Evolutionary conservation across 352 stramenopile genomes (phyloP).

Genomic region (Pythium oligandrum): DNA sequence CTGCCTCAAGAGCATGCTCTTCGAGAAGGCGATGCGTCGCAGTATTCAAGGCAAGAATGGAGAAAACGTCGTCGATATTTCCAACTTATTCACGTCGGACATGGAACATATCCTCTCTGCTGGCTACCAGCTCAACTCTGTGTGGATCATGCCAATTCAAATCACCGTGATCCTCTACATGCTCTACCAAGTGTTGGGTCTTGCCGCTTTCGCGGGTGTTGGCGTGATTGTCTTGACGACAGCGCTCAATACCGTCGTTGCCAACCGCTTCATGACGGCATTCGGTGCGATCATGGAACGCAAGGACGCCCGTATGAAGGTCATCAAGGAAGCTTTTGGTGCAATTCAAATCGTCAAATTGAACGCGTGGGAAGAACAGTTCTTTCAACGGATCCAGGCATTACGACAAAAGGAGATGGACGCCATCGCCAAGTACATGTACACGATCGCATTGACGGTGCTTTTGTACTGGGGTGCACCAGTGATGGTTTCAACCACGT

Average conservation of each 20-base stretch:
- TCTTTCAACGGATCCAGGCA: constrained; percentile 54
- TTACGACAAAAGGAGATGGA: constrained; percentile 54
- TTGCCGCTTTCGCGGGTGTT: constrained; percentile 24
- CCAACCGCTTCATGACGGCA: not conserved
- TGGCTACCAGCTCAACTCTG: constrained; percentile 19
- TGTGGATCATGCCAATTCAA: constrained; percentile 32
- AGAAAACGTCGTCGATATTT: constrained; percentile 43
- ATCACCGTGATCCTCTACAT: constrained; percentile 19
- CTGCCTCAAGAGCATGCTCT: constrained; percentile 20
- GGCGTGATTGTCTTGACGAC: constrained; percentile 20
- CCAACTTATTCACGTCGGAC: constrained; percentile 88
- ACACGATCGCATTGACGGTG: constrained; percentile 46
- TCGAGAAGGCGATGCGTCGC: constrained; percentile 24
- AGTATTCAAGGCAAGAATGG: constrained; percentile 13
- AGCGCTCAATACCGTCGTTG: not conserved
- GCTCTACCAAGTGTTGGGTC: constrained; percentile 22
- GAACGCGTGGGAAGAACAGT: constrained; percentile 84
- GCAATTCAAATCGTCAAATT: constrained; percentile 86
- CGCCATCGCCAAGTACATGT: constrained; percentile 44
- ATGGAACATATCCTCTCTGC: constrained; percentile 34
- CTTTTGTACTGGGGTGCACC: constrained; percentile 23
- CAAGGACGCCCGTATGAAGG: constrained; percentile 20
- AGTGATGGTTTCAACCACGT: constrained; percentile 20
- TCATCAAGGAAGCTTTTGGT: constrained; percentile 26
- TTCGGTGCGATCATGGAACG: constrained; percentile 12